These are phyloP conservation scores for Trypanosoma boissoni DNA, from an alignment of 208 protist genomes.

Conservation along the genomic window DNA sequence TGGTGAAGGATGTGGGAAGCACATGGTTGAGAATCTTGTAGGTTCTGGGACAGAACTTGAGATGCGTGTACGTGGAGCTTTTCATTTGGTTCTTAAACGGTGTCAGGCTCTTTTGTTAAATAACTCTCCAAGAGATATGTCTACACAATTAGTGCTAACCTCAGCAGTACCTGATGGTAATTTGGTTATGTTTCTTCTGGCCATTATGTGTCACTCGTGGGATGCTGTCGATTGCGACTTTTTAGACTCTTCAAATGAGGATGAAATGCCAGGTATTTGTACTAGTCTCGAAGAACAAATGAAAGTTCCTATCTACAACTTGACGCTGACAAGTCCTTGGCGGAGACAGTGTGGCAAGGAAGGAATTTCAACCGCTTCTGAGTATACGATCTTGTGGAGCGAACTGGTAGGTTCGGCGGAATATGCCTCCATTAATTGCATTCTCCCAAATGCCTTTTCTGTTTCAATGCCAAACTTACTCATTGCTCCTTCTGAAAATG, in stretches of 20 bases:
- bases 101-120: slow-evolving; percentile 32
- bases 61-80: slow-evolving; percentile 50
- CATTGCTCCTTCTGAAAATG: slow-evolving; percentile 53
- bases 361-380: slow-evolving; percentile 15
- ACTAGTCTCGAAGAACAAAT: slow-evolving; percentile 57
- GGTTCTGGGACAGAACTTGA: slow-evolving; percentile 75
- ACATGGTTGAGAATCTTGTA: slow-evolving; percentile 60
- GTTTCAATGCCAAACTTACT: slow-evolving; percentile 65
- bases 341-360: slow-evolving; percentile 32
- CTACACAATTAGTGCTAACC: slow-evolving; percentile 39
- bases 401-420: slow-evolving; percentile 65
- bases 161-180: slow-evolving; percentile 38
- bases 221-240: slow-evolving; percentile 77
- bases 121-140: slow-evolving; percentile 28
- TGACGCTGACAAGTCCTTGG: slow-evolving; percentile 48
- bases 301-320: slow-evolving; percentile 42
- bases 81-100: slow-evolving; percentile 57
- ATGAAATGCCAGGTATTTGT: slow-evolving; percentile 36
- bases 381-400: slow-evolving; percentile 36
- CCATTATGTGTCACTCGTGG: slow-evolving; percentile 81
- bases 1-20: slow-evolving; percentile 40
- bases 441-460: slow-evolving; percentile 84
- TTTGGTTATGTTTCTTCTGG: slow-evolving; percentile 57
- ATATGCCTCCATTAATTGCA: slow-evolving; percentile 57
- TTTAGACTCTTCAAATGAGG: slow-evolving; percentile 42